Percentiles rank a stretch among this genome's conserved stretches.
These are phyloP conservation scores for Calonectria ilicicola DNA, from an alignment of 2,329 filamentous ascomycete species.

Conservation along the genomic window DNA sequence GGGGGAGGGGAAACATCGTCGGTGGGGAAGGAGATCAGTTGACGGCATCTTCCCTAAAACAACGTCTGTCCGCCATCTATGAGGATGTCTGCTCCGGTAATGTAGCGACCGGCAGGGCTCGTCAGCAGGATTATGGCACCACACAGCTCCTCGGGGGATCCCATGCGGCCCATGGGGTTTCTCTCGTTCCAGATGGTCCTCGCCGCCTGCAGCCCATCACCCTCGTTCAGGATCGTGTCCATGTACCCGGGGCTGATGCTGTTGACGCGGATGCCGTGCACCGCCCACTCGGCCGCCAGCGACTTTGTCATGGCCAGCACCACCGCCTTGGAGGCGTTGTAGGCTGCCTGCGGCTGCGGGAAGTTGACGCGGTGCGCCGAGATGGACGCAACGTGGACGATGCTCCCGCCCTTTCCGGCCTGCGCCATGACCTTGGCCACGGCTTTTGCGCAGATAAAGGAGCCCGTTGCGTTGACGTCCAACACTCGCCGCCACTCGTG, in stretches of 20 bases:
- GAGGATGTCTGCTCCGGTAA: background rate
- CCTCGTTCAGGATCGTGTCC: background rate
- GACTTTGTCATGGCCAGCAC: background rate
- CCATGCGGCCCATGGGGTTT: background rate
- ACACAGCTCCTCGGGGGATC: background rate
- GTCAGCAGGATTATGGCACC: background rate
- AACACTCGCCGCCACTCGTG: slow-evolving; percentile 70
- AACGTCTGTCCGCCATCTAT: background rate
- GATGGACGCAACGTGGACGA: slow-evolving; percentile 75
- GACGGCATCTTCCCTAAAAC: background rate
- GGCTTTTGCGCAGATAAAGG: slow-evolving; percentile 76
- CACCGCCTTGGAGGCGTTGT: slow-evolving; percentile 48
- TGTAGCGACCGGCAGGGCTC: background rate
- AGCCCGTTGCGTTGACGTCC: slow-evolving; percentile 77
- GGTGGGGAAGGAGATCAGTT: background rate
- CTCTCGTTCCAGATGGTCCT: background rate
- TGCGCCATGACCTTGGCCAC: slow-evolving; percentile 60
- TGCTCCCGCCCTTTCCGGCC: slow-evolving; percentile 61
- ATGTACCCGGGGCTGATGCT: background rate
- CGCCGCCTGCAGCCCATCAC: background rate
- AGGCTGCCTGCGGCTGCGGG: slow-evolving; percentile 77
- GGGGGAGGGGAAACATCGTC: background rate
- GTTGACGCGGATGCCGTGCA: background rate
- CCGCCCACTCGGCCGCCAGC: background rate
- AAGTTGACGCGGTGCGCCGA: slow-evolving; percentile 77